Percentiles rank a stretch among this genome's conserved stretches.
phyloP scores from a whole-genome alignment of 371 early-diverging fungal genomes.

The Apophysomyces variabilis region DNA sequence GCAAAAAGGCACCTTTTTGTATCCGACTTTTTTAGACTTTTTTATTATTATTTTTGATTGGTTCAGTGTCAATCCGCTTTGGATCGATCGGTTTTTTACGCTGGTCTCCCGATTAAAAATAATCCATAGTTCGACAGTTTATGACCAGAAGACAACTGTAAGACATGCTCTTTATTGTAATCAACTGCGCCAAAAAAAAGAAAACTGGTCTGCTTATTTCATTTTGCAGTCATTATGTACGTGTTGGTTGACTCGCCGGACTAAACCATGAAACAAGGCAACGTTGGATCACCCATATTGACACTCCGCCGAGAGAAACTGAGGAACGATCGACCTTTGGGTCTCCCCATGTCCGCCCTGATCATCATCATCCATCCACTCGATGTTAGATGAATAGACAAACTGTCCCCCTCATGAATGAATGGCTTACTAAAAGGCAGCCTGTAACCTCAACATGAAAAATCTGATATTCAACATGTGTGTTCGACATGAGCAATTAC shows the following conservation, averaged over 20 bases:
- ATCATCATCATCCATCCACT: not conserved
- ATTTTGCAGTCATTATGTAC: too few species aligned
- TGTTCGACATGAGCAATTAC: too few species aligned
- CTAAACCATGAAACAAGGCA: not conserved
- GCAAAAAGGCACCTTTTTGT: conserved; percentile 2
- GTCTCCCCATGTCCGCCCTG: not conserved
- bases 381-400: too few species aligned
- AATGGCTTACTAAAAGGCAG: too few species aligned
- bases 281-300: not conserved
- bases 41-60: not conserved
- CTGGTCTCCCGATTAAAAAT: too few species aligned
- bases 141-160: not conserved
- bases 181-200: not conserved
- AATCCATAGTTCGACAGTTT: not conserved
- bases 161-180: not conserved
- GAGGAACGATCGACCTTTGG: not conserved
- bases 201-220: too few species aligned
- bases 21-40: not conserved
- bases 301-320: not conserved
- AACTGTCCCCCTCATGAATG: too few species aligned
- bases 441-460: too few species aligned
- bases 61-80: not conserved
- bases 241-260: not conserved
- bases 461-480: too few species aligned
- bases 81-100: not conserved